Percentiles rank a stretch among this genome's conserved stretches.
These are phyloP conservation scores for Pleurostoma richardsiae DNA, from an alignment of 2,329 filamentous ascomycete genomes.

Conservation along the genomic window DNA sequence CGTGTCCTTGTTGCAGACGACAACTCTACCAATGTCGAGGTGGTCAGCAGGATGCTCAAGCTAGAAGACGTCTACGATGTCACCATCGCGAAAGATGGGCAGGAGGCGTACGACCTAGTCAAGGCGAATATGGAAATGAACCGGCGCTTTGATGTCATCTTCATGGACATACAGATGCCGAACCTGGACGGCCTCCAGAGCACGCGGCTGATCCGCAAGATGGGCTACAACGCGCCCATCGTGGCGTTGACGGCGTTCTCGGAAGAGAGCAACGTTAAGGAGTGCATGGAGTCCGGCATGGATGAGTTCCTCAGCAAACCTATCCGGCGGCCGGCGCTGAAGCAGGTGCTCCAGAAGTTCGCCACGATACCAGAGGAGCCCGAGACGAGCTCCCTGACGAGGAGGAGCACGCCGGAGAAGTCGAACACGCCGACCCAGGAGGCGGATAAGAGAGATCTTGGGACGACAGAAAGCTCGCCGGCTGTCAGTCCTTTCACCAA, in stretches of 20 bases:
- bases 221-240: slow-evolving; percentile 84
- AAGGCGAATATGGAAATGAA: slow-evolving; percentile 74
- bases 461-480: neutral
- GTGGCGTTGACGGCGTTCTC: slow-evolving; percentile 87
- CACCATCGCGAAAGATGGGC: slow-evolving; percentile 78
- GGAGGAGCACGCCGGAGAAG: slow-evolving; percentile 22
- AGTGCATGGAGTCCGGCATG: slow-evolving; percentile 87
- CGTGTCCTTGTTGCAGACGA: slow-evolving; percentile 81
- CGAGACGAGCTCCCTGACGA: slow-evolving; percentile 30
- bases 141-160: slow-evolving; percentile 77
- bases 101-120: slow-evolving; percentile 83
- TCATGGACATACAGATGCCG: slow-evolving; percentile 97
- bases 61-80: slow-evolving; percentile 81
- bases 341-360: slow-evolving; percentile 81
- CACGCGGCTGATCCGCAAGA: slow-evolving; percentile 76
- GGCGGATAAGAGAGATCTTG: slow-evolving; percentile 1
- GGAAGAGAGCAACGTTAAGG: slow-evolving; percentile 82
- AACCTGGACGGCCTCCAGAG: slow-evolving; percentile 86
- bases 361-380: slow-evolving; percentile 74
- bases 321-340: slow-evolving; percentile 77
- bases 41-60: slow-evolving; percentile 61
- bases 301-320: slow-evolving; percentile 77
- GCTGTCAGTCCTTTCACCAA: neutral
- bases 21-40: slow-evolving; percentile 53
- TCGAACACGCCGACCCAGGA: slow-evolving; percentile 6